phyloP scores from a whole-genome alignment of 805 yeast genomes.

The Candida qinlingensis region DNA sequence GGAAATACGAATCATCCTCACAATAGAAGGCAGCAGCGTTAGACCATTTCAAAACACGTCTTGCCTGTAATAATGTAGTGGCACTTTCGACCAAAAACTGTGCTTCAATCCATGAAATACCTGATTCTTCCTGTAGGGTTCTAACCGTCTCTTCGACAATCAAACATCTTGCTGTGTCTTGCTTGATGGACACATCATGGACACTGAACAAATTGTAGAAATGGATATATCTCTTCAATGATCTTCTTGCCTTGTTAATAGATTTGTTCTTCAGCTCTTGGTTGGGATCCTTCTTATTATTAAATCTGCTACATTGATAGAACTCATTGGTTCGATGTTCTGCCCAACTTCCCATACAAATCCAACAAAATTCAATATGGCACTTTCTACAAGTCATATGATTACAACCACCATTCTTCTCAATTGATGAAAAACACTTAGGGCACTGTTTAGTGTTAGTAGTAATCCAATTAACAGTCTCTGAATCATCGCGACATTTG shows the following conservation, averaged over 20 bases:
- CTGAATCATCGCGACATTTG: conserved; percentile 82
- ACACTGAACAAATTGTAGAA: conserved; percentile 68
- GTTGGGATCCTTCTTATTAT: conserved; percentile 21
- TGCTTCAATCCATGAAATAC: conserved; percentile 81
- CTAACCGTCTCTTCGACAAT: conserved; percentile 60
- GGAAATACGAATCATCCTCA: conserved; percentile 45
- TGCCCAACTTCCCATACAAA: conserved; percentile 75
- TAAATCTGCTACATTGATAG: conserved; percentile 64
- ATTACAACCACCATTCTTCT: conserved; percentile 95
- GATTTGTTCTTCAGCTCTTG: conserved; percentile 31
- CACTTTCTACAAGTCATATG: conserved; percentile 91
- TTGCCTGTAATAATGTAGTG: conserved; percentile 54
- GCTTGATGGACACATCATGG: conserved; percentile 71
- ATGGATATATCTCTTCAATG: conserved; percentile 63
- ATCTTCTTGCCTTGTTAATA: conserved; percentile 36
- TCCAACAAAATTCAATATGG: conserved; percentile 84
- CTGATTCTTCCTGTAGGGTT: conserved; percentile 55
- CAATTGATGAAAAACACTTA: conserved; percentile 71
- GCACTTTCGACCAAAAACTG: conserved; percentile 78
- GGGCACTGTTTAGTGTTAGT: conserved; percentile 87
- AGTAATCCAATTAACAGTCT: conserved; percentile 81
- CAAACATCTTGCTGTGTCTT: conserved; percentile 61
- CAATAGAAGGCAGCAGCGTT: conserved; percentile 76
- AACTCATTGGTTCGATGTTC: conserved; percentile 51
- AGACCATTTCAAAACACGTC: conserved; percentile 85